Evolutionary conservation across 305 asterid species (phyloP).

Genomic region (Fraxinus paxiana): DNA sequence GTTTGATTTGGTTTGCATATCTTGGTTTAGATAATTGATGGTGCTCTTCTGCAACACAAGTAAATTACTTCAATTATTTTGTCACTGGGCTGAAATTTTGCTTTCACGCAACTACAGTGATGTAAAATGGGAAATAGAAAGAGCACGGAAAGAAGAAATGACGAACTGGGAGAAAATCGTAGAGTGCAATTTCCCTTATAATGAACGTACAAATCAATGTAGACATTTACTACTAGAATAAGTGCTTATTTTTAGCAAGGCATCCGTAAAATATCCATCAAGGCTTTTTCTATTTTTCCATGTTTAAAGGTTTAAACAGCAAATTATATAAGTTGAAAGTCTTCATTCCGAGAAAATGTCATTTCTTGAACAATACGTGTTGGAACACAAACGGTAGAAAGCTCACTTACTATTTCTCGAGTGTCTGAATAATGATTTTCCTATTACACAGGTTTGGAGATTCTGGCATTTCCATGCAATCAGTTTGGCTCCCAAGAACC

Average conservation of each 20-base stretch:
- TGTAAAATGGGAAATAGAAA: background rate
- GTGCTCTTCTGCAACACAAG: background rate
- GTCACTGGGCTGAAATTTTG: background rate
- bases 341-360: background rate
- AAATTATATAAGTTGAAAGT: background rate
- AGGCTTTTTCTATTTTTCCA: background rate
- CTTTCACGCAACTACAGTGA: background rate
- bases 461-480: constrained; percentile 48
- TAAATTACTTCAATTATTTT: background rate
- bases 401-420: background rate
- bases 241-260: background rate
- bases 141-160: background rate
- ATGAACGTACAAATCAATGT: background rate
- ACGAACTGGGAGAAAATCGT: background rate
- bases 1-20: constrained; percentile 28
- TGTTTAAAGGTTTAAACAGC: background rate
- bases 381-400: background rate
- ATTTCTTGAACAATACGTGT: background rate
- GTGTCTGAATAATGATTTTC: background rate
- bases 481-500: constrained; percentile 51
- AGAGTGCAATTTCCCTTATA: background rate
- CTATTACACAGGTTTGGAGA: constrained; percentile 30
- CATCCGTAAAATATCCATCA: background rate
- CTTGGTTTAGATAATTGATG: background rate
- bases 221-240: background rate